Base-by-base conservation (phyloP, 352 stramenopile species). In the Phytophthora colocasiae region DNA sequence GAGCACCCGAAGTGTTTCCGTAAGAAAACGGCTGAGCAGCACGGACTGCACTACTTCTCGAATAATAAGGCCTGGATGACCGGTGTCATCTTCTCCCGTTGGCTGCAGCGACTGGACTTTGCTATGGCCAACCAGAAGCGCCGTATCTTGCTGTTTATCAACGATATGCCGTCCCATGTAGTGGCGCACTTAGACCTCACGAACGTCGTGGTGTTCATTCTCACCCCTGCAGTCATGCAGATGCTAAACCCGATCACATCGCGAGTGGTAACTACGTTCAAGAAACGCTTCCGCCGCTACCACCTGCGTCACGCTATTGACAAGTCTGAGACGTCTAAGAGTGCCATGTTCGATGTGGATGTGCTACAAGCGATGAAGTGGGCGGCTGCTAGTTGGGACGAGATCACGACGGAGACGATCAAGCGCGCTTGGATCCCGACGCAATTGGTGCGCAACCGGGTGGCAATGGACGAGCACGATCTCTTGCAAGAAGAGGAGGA, bases 11-110 rank as follows among this genome's bases (percentile, higher is more conserved):
- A 91, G 48, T 93, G 84, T 61, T 95, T 93, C 63, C 71, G 74
- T 3, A 91, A 88, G 41, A 92, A 92, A 34, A 79, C 71, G n/a
- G 80, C 87, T 1, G 85, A 93, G 61, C 80, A 93, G 71, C 80
- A 93, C 52, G 82, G 78, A 14, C 68, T 95, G 29, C 84, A 93
- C 64, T 95, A 95, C 75, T 91, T 91, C 56, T 88, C 68, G 71
- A 95, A 95, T 71, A 77, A 77, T 63, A 92, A 92, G 58, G 84
- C 85, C 14, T 92, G 84, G 83, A 87, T 95, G 79, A 95, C 85
- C 5, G 87, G 85, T 9, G 83, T 93, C 9, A 87, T 93, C 47
- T 95, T 95, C 62, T 92, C 85, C 27, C 82, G 85, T 17, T 95
- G 83, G 85, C 72, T 95, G 32, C 83, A 93, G 65, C 83, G 84